Evolutionary conservation across 2,329 filamentous ascomycete genomes (phyloP).

Genomic region (Myrmaecium sp.): DNA sequence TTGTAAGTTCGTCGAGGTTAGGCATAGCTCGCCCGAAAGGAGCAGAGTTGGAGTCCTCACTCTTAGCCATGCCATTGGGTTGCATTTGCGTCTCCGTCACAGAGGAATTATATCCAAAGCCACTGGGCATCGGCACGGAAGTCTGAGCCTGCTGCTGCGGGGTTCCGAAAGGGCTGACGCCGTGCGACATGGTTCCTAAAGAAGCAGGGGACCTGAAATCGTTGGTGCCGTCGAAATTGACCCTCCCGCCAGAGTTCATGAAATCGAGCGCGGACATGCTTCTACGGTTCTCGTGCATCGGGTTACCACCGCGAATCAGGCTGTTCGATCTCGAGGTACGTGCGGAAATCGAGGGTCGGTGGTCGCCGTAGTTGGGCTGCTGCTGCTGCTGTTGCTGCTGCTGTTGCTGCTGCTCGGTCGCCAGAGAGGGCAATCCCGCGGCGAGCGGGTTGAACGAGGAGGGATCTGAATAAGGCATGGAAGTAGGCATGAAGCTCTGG

Average conservation of each 20-base stretch:
- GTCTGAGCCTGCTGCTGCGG: conserved; percentile 15
- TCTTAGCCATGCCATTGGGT: conserved; percentile 18
- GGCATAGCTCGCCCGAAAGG: conserved; percentile 18
- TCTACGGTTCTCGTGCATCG: conserved; percentile 16
- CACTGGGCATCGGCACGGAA: conserved; percentile 9
- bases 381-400: too few species aligned
- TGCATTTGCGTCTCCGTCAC: conserved; percentile 16
- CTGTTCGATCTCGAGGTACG: conserved; percentile 32
- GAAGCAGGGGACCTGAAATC: conserved; percentile 16
- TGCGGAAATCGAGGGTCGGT: conserved; percentile 25
- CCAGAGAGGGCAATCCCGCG: conserved; percentile 17
- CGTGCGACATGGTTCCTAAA: conserved; percentile 12
- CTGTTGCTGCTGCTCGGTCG: too few species aligned
- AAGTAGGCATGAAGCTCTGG: conserved; percentile 18
- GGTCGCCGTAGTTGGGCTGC: conserved; percentile 15
- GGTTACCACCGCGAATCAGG: conserved; percentile 16
- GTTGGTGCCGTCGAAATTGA: conserved; percentile 16
- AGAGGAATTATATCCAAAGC: conserved; percentile 17
- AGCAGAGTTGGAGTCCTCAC: conserved; percentile 13
- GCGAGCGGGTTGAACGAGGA: conserved; percentile 1
- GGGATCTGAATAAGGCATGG: conserved; percentile 18
- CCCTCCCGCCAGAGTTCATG: conserved; percentile 6
- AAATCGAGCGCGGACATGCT: conserved; percentile 5
- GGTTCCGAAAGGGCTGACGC: conserved; percentile 10
- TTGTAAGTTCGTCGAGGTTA: conserved; percentile 17